phyloP scores from a whole-genome alignment of 176 grass and related monocot genomes.

The Thinopyrum elongatum region DNA sequence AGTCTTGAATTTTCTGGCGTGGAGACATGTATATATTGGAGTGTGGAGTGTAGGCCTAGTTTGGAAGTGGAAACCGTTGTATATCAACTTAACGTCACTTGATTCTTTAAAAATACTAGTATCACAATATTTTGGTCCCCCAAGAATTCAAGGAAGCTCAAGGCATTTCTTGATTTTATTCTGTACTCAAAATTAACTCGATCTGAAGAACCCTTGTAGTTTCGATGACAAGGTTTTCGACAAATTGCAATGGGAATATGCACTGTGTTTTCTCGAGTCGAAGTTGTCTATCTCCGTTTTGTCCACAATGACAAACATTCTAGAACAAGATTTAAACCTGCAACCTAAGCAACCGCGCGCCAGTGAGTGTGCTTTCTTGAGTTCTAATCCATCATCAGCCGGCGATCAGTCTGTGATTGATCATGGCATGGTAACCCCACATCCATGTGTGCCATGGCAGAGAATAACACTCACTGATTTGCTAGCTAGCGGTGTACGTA shows the following conservation, averaged over 20 bases:
- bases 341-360: background rate
- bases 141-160: background rate
- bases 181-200: background rate
- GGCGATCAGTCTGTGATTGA: background rate
- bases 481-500: background rate
- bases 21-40: background rate
- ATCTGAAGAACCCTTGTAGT: too few relatives aligned
- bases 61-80: background rate
- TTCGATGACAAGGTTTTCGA: background rate
- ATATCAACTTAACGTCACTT: background rate
- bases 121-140: background rate
- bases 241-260: background rate
- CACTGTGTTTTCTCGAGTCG: background rate
- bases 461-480: background rate
- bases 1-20: background rate
- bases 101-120: background rate
- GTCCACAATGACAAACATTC: background rate
- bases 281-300: background rate
- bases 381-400: conserved; percentile 9
- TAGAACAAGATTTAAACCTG: background rate
- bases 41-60: background rate
- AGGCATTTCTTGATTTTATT: background rate
- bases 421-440: background rate
- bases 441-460: conserved; percentile 6
- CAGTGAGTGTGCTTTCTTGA: conserved; percentile 14